Evolutionary conservation across 2,329 filamentous ascomycete genomes (phyloP), one percentile per base, ranked within the genome.

Genomic region (Cyanodermella asteris): DNA sequence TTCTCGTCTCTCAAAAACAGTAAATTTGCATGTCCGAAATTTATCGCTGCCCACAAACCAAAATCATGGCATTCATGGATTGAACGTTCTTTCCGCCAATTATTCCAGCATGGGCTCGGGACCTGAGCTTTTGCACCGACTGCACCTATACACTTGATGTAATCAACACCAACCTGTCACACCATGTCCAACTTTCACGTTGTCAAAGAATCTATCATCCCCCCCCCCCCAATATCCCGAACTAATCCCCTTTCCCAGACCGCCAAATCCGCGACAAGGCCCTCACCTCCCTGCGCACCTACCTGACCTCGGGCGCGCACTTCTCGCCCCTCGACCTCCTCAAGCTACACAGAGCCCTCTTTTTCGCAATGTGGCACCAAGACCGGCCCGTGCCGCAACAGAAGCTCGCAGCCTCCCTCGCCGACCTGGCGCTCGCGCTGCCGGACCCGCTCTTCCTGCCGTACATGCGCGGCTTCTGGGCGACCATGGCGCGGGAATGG

Each of bases 341-440:
- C 31, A 91, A 91, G 55, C 64, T 94, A 35, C 91, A 81, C 80
- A 91, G 90, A 45, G 84, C 81, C 5, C 64, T 94, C 12, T 93
- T 87, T 57, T 93, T 81, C 59, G 73, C 72, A 42, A 66, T 87
- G 41, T 93, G 80, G 73, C 87, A 91, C 71, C 80, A 73, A 47
- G 82, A 93, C 57, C 76, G 81, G 23, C 72, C 81, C 7, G 53
- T 71, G n/a, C 72, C 76, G 3, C 84, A 93, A 55, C 81, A 91
- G 56, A 64, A 64, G 21, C 72, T 94, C 22, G 75, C 76, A 37
- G 53, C 60, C 36, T 72, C 82, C 33, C 72, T 94, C 28, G 75
- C 81, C 21, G 62, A 52, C 2, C 65, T 93, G 24, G 47, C 74
- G 22, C 58, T 63, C 33, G 51, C 59, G 13, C 53, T 84, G 15